Evolutionary conservation across 228 moss, liverwort and hornwort species (phyloP).

Genomic region (Sphagnum fallax): DNA sequence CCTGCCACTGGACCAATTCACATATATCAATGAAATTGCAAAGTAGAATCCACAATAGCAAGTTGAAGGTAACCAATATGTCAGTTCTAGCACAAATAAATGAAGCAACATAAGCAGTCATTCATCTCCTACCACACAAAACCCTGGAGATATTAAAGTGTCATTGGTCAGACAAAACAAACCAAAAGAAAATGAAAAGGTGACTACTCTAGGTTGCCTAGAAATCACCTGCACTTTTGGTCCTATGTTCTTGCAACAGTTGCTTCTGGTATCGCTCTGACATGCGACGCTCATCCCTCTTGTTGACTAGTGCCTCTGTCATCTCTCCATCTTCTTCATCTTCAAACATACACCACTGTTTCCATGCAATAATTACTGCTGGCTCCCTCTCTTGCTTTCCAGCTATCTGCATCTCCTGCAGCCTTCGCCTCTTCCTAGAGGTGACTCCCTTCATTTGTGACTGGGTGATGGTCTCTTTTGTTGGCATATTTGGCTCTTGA

Average conservation of each 20-base stretch:
- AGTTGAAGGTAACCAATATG: too few relatives aligned
- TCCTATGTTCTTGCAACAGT: conserved; percentile 24
- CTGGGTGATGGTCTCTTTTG: conserved; percentile 25
- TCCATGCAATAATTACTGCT: conserved; percentile 75
- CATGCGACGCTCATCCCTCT: conserved; percentile 59
- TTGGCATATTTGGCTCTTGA: conserved; percentile 21
- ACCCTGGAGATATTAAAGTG: too few relatives aligned
- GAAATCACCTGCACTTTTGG: conserved; percentile 20
- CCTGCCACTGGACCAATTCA: too few relatives aligned
- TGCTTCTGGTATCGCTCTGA: conserved; percentile 38
- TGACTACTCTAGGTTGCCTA: too few relatives aligned
- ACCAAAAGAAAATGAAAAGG: too few relatives aligned
- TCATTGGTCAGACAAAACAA: too few relatives aligned
- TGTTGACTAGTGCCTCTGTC: conserved; percentile 58
- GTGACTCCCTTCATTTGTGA: conserved; percentile 11
- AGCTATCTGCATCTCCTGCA: conserved; percentile 17
- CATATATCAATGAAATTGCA: too few relatives aligned
- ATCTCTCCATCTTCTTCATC: conserved; percentile 54
- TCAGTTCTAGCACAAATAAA: too few relatives aligned
- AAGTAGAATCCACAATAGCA: too few relatives aligned
- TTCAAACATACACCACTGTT: conserved; percentile 75
- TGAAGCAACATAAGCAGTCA: too few relatives aligned
- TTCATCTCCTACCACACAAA: too few relatives aligned
- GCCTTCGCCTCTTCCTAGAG: conserved; percentile 34
- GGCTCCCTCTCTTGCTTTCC: conserved; percentile 51